Conservation (phyloP, 2,329 filamentous ascomycete species). For the Cladosporium sp. region DNA sequence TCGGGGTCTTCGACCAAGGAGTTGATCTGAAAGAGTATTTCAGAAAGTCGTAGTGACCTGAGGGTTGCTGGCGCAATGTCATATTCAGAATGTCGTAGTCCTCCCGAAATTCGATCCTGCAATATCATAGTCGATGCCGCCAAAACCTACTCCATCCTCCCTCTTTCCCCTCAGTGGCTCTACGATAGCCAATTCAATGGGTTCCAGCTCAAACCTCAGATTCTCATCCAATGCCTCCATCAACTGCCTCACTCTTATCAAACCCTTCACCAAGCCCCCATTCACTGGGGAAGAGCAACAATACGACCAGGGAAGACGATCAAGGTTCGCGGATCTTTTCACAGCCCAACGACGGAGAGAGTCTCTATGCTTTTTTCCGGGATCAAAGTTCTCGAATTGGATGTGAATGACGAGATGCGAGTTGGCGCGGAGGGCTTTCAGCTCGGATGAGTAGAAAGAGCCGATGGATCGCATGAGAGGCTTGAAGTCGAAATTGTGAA, state of each 20-base stretch:
- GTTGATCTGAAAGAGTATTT: too few species aligned
- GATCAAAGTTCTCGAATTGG: conserved; percentile 6
- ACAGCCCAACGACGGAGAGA: conserved; percentile 23
- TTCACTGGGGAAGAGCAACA: background rate
- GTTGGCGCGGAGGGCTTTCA: conserved; percentile 27
- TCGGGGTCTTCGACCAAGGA: too few species aligned
- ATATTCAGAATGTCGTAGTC: too few species aligned
- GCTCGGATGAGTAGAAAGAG: conserved; percentile 25
- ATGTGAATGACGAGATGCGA: conserved; percentile 18
- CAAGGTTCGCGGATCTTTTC: conserved; percentile 18
- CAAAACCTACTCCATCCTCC: too few species aligned
- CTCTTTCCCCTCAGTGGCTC: too few species aligned
- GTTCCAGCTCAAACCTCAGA: conserved; percentile 1
- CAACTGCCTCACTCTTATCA: background rate
- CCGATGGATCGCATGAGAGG: conserved; percentile 19
- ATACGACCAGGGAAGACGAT: conserved; percentile 26
- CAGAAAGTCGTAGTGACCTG: too few species aligned
- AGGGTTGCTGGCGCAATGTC: too few species aligned
- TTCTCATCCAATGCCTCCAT: conserved; percentile 1
- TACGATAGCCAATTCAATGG: background rate
- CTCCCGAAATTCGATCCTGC: too few species aligned
- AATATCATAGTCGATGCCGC: too few species aligned
- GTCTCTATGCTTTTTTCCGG: background rate
- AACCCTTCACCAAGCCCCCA: background rate
- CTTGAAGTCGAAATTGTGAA: conserved; percentile 27